These are phyloP conservation scores for Artemisia annua DNA, from an alignment of 129 eudicot species.

Conservation along the genomic window DNA sequence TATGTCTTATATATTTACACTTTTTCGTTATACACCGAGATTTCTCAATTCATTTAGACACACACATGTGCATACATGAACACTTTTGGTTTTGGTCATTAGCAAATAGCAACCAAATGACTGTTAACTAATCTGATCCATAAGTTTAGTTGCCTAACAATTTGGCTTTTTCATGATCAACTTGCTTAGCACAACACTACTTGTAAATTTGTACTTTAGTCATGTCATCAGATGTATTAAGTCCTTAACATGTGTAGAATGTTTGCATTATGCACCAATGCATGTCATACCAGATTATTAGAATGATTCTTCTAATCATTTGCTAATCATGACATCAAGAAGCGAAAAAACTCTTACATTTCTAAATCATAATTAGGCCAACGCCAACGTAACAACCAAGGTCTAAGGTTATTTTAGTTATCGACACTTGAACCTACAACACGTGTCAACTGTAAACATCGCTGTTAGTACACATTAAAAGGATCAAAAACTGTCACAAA, in stretches of 20 bases:
- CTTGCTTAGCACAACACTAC: neutral
- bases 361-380: neutral
- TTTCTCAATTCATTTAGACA: too few relatives aligned
- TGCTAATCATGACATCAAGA: neutral
- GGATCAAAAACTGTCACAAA: too few relatives aligned
- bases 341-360: neutral
- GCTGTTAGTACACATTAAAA: too few relatives aligned
- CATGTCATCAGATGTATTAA: slow-evolving; percentile 12
- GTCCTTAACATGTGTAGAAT: neutral
- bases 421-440: too few relatives aligned
- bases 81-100: neutral
- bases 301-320: neutral
- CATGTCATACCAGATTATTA: neutral
- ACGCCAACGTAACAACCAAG: too few relatives aligned
- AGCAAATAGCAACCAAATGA: neutral
- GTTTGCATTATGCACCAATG: neutral
- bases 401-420: too few relatives aligned
- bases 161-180: neutral
- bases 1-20: too few relatives aligned
- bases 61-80: too few relatives aligned
- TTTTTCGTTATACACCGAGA: too few relatives aligned
- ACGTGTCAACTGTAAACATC: too few relatives aligned
- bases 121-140: neutral
- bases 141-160: neutral
- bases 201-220: neutral